phyloP scores from a whole-genome alignment of 257 asterid genomes.

The Agastache rugosa region DNA sequence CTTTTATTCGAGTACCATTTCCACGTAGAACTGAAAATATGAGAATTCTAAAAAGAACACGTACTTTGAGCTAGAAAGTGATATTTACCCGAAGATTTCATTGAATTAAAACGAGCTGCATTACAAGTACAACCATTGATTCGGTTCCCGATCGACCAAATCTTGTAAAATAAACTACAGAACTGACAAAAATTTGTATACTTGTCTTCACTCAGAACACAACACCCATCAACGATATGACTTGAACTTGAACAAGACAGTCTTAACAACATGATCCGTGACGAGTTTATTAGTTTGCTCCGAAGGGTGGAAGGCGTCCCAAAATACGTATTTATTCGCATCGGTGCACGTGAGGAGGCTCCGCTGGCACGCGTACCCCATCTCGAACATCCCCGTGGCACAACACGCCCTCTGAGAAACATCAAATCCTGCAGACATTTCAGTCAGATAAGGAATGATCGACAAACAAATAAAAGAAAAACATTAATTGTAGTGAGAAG shows the following conservation, averaged over 20 bases:
- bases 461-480: no score
- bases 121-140: not conserved
- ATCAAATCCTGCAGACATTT: conserved; percentile 58
- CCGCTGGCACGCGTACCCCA: conserved; percentile 66
- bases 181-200: not conserved
- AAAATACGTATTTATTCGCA: conserved; percentile 75
- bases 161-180: not conserved
- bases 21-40: no score
- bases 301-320: conserved; percentile 94
- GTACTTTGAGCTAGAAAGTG: not conserved
- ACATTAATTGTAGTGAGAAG: no score
- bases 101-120: not conserved
- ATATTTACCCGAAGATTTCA: not conserved
- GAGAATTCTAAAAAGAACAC: no score
- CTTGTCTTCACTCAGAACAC: not conserved
- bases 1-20: no score
- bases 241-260: conserved; percentile 48
- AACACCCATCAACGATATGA: conserved; percentile 9
- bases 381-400: conserved; percentile 86
- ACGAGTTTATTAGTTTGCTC: conserved; percentile 64
- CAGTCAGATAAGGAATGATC: not conserved
- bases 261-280: conserved; percentile 58
- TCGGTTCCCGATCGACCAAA: not conserved
- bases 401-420: conserved; percentile 66
- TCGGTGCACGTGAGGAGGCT: conserved; percentile 69